Evolutionary conservation across 768 basidiomycete species (phyloP).

Genomic region (Coprinopsis sp.): DNA sequence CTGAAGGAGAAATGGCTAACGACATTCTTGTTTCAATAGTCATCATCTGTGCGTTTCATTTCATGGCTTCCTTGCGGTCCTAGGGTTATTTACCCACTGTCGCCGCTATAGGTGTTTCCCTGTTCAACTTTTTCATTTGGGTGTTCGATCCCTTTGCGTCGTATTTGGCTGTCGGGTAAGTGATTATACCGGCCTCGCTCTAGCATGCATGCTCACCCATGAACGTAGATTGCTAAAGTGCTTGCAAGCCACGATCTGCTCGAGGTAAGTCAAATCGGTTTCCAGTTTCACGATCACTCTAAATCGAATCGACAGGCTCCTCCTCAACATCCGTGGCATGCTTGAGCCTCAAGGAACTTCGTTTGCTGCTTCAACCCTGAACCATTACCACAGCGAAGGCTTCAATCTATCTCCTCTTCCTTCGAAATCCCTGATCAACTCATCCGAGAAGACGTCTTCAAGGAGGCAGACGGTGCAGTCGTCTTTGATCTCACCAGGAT

Average conservation of each 20-base stretch:
- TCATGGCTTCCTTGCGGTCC: neutral
- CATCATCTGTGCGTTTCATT: constrained; percentile 19
- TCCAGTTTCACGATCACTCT: neutral
- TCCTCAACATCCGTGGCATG: constrained; percentile 23
- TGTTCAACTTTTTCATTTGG: constrained; percentile 23
- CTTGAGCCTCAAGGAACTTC: constrained; percentile 7
- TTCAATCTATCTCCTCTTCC: too few species aligned
- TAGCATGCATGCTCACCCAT: neutral
- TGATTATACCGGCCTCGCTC: neutral
- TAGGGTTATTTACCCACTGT: neutral
- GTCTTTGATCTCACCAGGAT: too few species aligned
- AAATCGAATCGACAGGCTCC: constrained; percentile 11
- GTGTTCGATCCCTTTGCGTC: constrained; percentile 21
- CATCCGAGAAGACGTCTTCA: too few species aligned
- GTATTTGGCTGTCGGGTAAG: constrained; percentile 21
- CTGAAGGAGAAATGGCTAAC: neutral
- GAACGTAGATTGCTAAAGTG: constrained; percentile 13
- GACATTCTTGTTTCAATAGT: constrained; percentile 6
- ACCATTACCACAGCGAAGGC: too few species aligned
- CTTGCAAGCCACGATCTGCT: constrained; percentile 24
- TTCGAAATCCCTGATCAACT: too few species aligned
- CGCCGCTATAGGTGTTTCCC: constrained; percentile 15
- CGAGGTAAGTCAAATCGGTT: constrained; percentile 14
- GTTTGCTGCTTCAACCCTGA: neutral
- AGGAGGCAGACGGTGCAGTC: too few species aligned